phyloP scores from a whole-genome alignment of 2,329 filamentous ascomycete genomes.

The Colletotrichum gigasporum region DNA sequence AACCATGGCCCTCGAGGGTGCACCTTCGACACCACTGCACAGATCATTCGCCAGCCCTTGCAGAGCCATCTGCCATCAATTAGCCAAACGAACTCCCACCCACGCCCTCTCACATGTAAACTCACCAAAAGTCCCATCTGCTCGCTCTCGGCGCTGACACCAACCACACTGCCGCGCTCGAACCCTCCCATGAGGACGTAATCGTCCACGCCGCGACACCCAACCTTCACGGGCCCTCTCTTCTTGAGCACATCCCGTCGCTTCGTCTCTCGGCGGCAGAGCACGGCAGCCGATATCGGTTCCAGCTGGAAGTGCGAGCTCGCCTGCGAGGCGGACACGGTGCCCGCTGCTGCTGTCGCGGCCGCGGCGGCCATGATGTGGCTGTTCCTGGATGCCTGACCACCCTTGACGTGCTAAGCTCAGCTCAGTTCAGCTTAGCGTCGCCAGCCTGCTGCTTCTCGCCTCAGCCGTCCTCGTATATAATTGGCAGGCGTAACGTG shows the following conservation, averaged over 20 bases:
- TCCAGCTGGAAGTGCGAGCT: constrained; percentile 55
- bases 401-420: no score
- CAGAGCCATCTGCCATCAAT: constrained; percentile 51
- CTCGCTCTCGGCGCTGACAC: constrained; percentile 62
- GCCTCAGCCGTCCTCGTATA: background rate
- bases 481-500: no score
- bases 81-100: background rate
- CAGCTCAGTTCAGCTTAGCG: background rate
- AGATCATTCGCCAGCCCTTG: constrained; percentile 57
- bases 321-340: constrained; percentile 47
- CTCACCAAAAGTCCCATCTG: constrained; percentile 58
- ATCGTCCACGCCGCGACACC: constrained; percentile 59
- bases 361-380: background rate
- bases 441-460: background rate
- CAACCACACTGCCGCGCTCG: constrained; percentile 61
- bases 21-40: constrained; percentile 34
- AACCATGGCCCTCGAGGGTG: constrained; percentile 50
- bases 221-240: constrained; percentile 48
- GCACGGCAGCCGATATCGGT: constrained; percentile 54
- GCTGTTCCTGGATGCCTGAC: background rate
- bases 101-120: constrained; percentile 17
- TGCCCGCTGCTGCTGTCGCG: background rate
- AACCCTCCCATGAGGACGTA: constrained; percentile 57
- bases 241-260: constrained; percentile 42
- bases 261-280: constrained; percentile 50